Base-by-base conservation (phyloP, 306 rosid species). In the Senna tora region DNA sequence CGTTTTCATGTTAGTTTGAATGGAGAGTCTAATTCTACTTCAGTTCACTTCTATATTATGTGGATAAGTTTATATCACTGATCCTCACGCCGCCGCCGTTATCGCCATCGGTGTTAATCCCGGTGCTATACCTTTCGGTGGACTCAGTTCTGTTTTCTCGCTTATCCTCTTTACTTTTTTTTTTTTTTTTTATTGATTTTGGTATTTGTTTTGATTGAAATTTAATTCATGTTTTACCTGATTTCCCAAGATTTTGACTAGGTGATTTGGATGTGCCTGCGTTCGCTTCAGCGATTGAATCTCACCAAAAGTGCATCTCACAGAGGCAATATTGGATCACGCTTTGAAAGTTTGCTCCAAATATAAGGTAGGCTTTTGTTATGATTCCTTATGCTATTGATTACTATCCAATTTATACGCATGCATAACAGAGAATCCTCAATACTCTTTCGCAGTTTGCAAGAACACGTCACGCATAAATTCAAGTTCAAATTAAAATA, bases 231-330 rank as follows among this genome's bases (percentile, higher is more conserved):
- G 60, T 38, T 43, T 70, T 34, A 28, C 8, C n/a, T 58, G 4
- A 36, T 36, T 36, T 5, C 39, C 39, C 39, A 4, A 36, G 39
- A 36, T 4, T 36, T 36, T 36, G 39, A 36, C 39, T 79, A 88
- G 98, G 76, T 69, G 82, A 72, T 54, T 54, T 89, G 38, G 98
- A 84, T 83, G 98, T 94, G 16, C 98, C 98, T 3, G 98, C 97
- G 8, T 87, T 94, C 79, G 65, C 86, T 5, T 92, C 92, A 3
- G 98, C 98, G 30, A 94, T 94, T 39, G 96, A 91, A 81, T 89
- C 92, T 9, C 98, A 94, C 78, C 97, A 91, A 84, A 83, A 83
- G 79, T 90, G 97, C 15, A 91, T 94, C 76, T 84, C 97, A 1
- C 77, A 79, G 64, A 79, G 64, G 92, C 87, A 12, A 80, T 94